These are phyloP conservation scores for Agarophyton chilense DNA, from an alignment of 23 red algal genomes.

Conservation along the genomic window DNA sequence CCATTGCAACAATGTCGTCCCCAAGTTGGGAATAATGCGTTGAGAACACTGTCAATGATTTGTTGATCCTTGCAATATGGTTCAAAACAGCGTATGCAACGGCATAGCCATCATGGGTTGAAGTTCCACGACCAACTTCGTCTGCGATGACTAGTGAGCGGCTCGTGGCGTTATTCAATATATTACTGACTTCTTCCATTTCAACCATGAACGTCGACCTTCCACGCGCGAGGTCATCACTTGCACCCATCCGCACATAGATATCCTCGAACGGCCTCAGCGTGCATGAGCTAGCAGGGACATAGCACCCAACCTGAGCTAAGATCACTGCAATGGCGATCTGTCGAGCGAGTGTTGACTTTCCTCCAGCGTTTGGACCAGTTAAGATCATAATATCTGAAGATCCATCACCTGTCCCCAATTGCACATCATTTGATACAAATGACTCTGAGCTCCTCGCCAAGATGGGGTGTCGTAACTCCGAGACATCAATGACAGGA, in stretches of 20 bases:
- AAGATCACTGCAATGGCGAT: constrained; percentile 86
- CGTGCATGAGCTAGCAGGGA: constrained; percentile 77
- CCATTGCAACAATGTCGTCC: constrained; percentile 30
- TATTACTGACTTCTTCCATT: constrained; percentile 91
- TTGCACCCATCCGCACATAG: constrained; percentile 89
- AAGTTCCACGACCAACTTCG: constrained; percentile 95
- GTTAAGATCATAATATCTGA: constrained; percentile 70
- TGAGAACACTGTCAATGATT: constrained; percentile 86
- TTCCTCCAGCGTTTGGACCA: constrained; percentile 94
- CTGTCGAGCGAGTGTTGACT: constrained; percentile 92
- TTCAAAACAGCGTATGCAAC: constrained; percentile 81
- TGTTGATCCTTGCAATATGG: constrained; percentile 64
- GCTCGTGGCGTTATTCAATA: constrained; percentile 78
- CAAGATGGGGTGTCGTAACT: constrained; percentile 70
- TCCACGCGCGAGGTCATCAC: constrained; percentile 89
- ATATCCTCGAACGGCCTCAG: constrained; percentile 80
- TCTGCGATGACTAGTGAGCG: constrained; percentile 95
- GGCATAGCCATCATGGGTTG: constrained; percentile 94
- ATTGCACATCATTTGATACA: constrained; percentile 75
- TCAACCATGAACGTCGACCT: constrained; percentile 98
- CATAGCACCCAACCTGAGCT: constrained; percentile 95
- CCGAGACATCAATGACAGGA: constrained; percentile 47
- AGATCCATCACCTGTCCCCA: constrained; percentile 35
- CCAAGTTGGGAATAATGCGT: constrained; percentile 93
- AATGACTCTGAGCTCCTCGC: constrained; percentile 57